phyloP scores from a whole-genome alignment of 177 flowering plant genomes.

The Vitis hybrid region DNA sequence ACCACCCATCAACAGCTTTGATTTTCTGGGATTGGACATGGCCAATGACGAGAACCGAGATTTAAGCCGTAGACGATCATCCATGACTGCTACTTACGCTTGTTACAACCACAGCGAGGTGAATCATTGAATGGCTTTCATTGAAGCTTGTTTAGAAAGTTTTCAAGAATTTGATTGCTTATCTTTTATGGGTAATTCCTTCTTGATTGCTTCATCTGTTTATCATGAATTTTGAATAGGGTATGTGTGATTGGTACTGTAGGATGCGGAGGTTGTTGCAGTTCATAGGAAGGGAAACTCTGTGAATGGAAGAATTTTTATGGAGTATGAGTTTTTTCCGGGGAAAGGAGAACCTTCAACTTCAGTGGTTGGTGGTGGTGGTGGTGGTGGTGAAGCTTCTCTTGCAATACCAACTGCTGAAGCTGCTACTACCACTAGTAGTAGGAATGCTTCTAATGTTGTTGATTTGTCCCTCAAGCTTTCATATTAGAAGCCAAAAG shows the following conservation, averaged over 20 bases:
- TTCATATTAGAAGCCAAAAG: slow-evolving; percentile 21
- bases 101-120: slow-evolving; percentile 17
- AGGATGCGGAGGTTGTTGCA: slow-evolving; percentile 37
- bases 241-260: slow-evolving; percentile 1
- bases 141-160: too few species aligned
- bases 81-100: slow-evolving; percentile 11
- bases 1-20: slow-evolving; percentile 8
- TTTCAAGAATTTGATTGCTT: too few species aligned
- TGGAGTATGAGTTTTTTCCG: slow-evolving; percentile 73
- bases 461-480: slow-evolving; percentile 78
- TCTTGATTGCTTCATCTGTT: neutral
- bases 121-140: neutral
- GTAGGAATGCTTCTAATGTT: slow-evolving; percentile 13
- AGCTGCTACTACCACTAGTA: neutral
- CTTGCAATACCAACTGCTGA: neutral
- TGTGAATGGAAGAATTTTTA: slow-evolving; percentile 13
- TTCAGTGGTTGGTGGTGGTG: neutral
- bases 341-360: slow-evolving; percentile 18
- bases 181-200: too few species aligned
- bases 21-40: slow-evolving; percentile 24
- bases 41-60: slow-evolving; percentile 10
- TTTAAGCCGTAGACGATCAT: slow-evolving; percentile 4
- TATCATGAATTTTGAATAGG: neutral
- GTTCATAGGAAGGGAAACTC: slow-evolving; percentile 37
- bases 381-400: slow-evolving; percentile 13